phyloP scores from a whole-genome alignment of 306 rosid species.

The Rubus parviflorus region DNA sequence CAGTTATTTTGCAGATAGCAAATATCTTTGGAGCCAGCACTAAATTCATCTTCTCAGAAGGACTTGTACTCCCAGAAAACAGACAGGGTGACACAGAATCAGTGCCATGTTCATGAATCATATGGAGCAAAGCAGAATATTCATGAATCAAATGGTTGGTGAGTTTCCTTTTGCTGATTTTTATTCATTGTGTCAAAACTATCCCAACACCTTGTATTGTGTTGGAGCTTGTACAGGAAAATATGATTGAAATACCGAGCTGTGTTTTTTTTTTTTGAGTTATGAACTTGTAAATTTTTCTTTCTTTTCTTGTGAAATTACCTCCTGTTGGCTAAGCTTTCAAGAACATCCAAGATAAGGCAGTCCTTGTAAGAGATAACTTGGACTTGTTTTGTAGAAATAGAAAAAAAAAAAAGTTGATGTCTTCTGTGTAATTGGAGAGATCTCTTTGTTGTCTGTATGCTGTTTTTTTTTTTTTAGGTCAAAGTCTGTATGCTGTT shows the following conservation, averaged over 20 bases:
- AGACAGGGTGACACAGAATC: constrained; percentile 15
- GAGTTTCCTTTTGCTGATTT: neutral
- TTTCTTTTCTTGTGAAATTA: neutral
- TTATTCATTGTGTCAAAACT: neutral
- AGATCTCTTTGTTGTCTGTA: neutral
- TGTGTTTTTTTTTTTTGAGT: neutral
- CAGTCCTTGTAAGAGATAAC: neutral
- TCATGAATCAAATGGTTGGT: neutral
- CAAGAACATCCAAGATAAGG: neutral
- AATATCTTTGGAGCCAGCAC: constrained; percentile 55
- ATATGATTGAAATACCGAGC: neutral
- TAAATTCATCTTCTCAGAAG: constrained; percentile 57
- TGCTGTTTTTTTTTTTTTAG: too few species aligned
- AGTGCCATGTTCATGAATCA: constrained; percentile 24
- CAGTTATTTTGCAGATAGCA: constrained; percentile 54
- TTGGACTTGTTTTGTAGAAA: neutral
- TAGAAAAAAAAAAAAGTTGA: neutral
- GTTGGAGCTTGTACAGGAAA: constrained; percentile 1
- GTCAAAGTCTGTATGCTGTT: too few species aligned
- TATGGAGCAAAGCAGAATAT: neutral
- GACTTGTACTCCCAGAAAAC: constrained; percentile 40
- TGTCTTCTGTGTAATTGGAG: neutral
- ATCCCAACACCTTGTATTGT: neutral
- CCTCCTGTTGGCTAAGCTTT: neutral
- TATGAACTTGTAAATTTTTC: neutral